Evolutionary conservation across 2,329 filamentous ascomycete species (phyloP), one percentile per base, ranked within the genome.

Genomic region (Hansfordia pulvinata): DNA sequence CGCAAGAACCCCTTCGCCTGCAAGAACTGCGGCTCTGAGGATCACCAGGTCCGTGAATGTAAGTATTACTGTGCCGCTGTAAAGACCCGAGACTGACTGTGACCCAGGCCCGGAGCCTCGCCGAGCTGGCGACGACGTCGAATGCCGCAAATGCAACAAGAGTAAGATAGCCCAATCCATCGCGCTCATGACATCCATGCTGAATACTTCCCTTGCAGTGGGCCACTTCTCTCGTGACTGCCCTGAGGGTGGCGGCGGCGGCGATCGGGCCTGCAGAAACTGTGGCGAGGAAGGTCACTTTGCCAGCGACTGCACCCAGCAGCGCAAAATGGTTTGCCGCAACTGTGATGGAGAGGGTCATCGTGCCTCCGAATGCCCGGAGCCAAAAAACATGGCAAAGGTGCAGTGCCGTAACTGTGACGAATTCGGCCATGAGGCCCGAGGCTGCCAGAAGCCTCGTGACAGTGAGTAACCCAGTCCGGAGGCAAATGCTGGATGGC

Each of bases 201-300:
- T 16, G 8, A 11, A 23, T 15, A 23, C 24, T 14, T 22, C 10
- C n/a, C 19, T 36, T 12, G 11, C 29, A 75, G 62, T 51, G 29
- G 74, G 75, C 3, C 75, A 80, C 39, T 72, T 72, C 39, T 60
- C 64, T 18, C 60, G 59, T 20, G 73, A 79, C 41, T 80, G 75
- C 42, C 72, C 76, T 16, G 56, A 72, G 45, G 72, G 65, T 10
- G 61, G 62, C 30, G 65, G 68, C 32, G 55, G 62, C 44, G 58
- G 58, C 36, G 40, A 52, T 54, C 45, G 60, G 44, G 57, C 47
- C 16, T 73, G 69, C 45, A 60, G 61, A 40, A 80, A 79, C 50
- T 80, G 76, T 37, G 72, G 71, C 12, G 48, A 65, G 20, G 66
- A 72, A 27, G 75, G 72, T 5, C 74, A 80, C 34, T 54, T 60